Evolutionary conservation across 495 filamentous ascomycete species (phyloP).

Genomic region (Xylaria bambusicola): DNA sequence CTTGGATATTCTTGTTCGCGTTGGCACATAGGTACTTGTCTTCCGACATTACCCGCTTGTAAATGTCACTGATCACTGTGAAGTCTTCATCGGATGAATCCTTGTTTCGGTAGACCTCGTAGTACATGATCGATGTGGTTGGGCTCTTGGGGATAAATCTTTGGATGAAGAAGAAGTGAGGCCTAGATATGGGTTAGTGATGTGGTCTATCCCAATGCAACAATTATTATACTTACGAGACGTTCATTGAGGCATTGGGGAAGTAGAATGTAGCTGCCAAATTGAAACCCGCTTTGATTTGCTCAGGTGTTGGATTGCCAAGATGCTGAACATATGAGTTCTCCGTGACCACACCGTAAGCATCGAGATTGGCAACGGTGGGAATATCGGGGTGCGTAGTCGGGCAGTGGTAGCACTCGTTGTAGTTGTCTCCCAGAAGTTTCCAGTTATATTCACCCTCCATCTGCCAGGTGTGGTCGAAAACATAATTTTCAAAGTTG

Average conservation of each 20-base stretch:
- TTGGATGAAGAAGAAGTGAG: constrained; percentile 52
- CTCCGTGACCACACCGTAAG: constrained; percentile 46
- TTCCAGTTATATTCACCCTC: constrained; percentile 56
- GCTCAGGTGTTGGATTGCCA: constrained; percentile 37
- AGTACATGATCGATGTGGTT: constrained; percentile 40
- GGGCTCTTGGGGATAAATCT: constrained; percentile 46
- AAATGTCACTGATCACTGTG: constrained; percentile 40
- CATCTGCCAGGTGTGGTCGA: constrained; percentile 51
- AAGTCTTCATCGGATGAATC: constrained; percentile 47
- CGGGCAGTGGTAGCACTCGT: constrained; percentile 56
- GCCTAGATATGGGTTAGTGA: constrained; percentile 32
- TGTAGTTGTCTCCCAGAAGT: constrained; percentile 51
- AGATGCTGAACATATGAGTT: constrained; percentile 46
- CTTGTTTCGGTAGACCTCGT: constrained; percentile 54
- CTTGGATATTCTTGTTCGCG: constrained; percentile 48
- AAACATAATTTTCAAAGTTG: constrained; percentile 50
- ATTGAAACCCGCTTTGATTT: constrained; percentile 31
- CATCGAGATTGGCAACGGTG: constrained; percentile 43
- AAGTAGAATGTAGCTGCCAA: constrained; percentile 49
- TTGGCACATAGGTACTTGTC: constrained; percentile 47
- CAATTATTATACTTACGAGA: constrained; percentile 42
- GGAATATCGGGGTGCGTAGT: constrained; percentile 52
- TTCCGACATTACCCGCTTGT: constrained; percentile 49
- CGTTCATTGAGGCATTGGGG: constrained; percentile 48
- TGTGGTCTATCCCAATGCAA: constrained; percentile 2